Percentiles rank a stretch among this genome's conserved stretches.
phyloP scores from a whole-genome alignment of 116 monocot genomes.

The Cymodocea nodosa region DNA sequence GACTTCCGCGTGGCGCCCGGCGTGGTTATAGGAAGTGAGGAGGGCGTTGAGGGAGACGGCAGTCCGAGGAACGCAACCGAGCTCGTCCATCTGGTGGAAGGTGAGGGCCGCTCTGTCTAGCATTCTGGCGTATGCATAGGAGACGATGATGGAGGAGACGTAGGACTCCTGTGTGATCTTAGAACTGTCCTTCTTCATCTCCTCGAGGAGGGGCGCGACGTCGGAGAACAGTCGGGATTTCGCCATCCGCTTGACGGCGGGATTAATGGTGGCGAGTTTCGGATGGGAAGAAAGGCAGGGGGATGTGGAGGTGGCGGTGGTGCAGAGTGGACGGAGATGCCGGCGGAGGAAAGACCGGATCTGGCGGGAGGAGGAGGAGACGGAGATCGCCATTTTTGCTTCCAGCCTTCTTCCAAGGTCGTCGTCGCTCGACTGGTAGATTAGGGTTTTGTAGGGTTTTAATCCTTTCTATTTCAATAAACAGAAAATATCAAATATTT shows the following conservation, averaged over 20 bases:
- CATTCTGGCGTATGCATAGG: constrained; percentile 22
- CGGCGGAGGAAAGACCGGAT: background rate
- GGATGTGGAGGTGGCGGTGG: background rate
- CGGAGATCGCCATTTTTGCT: constrained; percentile 7
- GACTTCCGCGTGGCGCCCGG: constrained; percentile 13
- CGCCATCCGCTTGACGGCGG: constrained; percentile 30
- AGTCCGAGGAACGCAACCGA: constrained; percentile 9
- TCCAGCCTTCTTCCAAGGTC: too few species aligned
- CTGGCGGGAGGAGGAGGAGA: background rate
- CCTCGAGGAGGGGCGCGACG: constrained; percentile 17
- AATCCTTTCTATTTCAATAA: too few species aligned
- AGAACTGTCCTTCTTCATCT: constrained; percentile 3
- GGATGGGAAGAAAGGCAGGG: background rate
- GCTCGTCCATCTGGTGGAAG: constrained; percentile 12
- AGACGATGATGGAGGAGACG: constrained; percentile 14
- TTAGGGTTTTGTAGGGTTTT: too few species aligned
- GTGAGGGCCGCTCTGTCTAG: constrained; percentile 11
- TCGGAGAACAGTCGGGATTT: constrained; percentile 30
- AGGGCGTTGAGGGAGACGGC: constrained; percentile 23
- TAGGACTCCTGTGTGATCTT: constrained; percentile 7
- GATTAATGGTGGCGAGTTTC: constrained; percentile 12
- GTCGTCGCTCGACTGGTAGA: too few species aligned
- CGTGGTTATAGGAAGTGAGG: constrained; percentile 19
- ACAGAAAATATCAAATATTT: too few species aligned
- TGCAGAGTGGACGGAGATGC: too few species aligned